Evolutionary conservation across 257 asterid species (phyloP), one percentile per base, ranked within the genome.

Genomic region (Mitragyna speciosa): DNA sequence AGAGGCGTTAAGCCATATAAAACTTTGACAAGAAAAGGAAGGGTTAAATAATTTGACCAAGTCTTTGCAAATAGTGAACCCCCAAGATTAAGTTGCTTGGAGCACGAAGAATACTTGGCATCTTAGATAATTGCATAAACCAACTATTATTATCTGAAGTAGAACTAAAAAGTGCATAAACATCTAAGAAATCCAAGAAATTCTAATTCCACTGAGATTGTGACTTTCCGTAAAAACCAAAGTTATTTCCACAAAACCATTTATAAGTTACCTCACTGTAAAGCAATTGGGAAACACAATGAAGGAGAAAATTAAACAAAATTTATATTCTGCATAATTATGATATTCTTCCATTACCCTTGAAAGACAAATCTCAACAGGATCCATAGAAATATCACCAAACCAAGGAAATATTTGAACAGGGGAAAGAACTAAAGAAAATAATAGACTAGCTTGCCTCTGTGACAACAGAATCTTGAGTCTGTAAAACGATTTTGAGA

Each of bases 381-480:
- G 20, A 52, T 30, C 59, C 6, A 16, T 4, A 52, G 49, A 5
- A 68, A 61, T n/a, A 61, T 45, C 33, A 15, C 20, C 16, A 12
- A 65, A 54, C 26, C n/a, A 26, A 33, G 66, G 61, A 48, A 48
- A 78, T 56, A 76, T 76, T n/a, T 45, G 26, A 41, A 86, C 80
- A 73, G 43, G 61, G 69, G 72, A 75, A 67, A 20, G 79, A 67
- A 72, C 39, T 26, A 58, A 56, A 74, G 36, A 58, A 84, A 63
- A 77, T 63, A 64, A 64, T 63, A 80, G 58, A 69, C 43, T 48
- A 77, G 66, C 98, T 90, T 92, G 87, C 99, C 97, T 93, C 97
- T 68, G 81, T 77, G 80, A 93, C 89, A 78, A 89, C 87, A 80
- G 92, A 87, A 77, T 85, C 86, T 80, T 87, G 92, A 69, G 89